These are phyloP conservation scores for Rhodomyrtus psidioides DNA, from an alignment of 441 rosid species.

Conservation along the genomic window DNA sequence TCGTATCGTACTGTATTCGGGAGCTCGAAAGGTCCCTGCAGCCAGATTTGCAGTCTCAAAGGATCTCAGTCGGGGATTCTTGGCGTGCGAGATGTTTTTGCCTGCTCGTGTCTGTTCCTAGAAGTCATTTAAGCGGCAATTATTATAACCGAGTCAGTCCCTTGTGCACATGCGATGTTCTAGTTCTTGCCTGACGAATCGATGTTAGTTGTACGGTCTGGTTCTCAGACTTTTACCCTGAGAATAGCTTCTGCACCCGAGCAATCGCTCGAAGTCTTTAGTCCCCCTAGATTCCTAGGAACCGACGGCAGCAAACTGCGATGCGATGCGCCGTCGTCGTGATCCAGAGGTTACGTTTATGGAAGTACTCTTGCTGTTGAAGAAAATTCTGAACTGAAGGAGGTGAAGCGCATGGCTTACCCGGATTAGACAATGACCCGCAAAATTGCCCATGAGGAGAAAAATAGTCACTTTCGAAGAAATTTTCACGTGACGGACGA, in stretches of 20 bases:
- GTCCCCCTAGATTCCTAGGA: neutral
- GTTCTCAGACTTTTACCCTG: neutral
- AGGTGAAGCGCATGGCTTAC: neutral
- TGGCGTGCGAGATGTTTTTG: neutral
- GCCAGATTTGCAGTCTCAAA: neutral
- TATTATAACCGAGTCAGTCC: neutral
- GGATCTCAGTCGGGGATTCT: neutral
- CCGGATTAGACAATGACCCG: too few species aligned
- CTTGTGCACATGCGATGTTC: neutral
- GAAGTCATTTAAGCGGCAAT: neutral
- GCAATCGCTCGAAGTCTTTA: neutral
- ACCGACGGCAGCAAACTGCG: neutral
- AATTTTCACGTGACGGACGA: neutral
- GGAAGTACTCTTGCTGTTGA: neutral
- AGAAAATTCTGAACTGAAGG: neutral
- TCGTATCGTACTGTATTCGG: rapidly evolving
- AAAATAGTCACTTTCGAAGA: neutral
- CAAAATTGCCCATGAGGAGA: neutral
- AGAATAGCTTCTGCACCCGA: neutral
- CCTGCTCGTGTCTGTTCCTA: neutral
- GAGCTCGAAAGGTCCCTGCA: neutral
- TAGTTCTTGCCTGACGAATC: neutral
- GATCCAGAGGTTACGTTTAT: neutral
- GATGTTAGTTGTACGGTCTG: too few species aligned
- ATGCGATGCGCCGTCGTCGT: neutral